Evolutionary conservation across 352 stramenopile genomes (phyloP).

Genomic region (Pythium biforme): DNA sequence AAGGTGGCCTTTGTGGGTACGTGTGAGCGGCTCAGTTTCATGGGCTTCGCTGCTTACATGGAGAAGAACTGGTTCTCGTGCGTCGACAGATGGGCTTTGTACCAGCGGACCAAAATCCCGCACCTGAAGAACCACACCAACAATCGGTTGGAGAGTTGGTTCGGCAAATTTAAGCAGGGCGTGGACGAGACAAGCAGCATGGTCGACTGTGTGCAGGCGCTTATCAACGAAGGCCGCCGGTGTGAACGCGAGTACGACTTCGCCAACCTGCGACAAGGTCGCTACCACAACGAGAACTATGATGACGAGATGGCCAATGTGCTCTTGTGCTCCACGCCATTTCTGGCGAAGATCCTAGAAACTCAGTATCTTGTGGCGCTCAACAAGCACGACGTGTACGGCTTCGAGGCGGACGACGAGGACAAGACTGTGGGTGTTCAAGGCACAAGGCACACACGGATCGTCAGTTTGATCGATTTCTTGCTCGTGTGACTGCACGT

Average conservation of each 20-base stretch:
- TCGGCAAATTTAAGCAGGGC: slow-evolving; percentile 28
- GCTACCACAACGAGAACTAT: slow-evolving; percentile 23
- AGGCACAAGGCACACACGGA: background rate
- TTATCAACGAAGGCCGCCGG: slow-evolving; percentile 12
- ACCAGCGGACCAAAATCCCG: slow-evolving; percentile 2
- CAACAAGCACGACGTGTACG: slow-evolving; percentile 12
- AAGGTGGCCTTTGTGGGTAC: background rate
- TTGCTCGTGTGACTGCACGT: slow-evolving; percentile 23
- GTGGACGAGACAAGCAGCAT: slow-evolving; percentile 9
- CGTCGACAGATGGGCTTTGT: slow-evolving; percentile 27
- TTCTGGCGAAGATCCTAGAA: slow-evolving; percentile 22
- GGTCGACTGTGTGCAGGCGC: background rate
- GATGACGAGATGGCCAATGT: slow-evolving; percentile 25
- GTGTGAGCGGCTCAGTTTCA: slow-evolving; percentile 4
- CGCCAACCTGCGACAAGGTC: background rate
- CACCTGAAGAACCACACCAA: slow-evolving; percentile 36
- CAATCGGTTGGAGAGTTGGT: slow-evolving; percentile 32
- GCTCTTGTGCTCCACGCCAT: slow-evolving; percentile 24
- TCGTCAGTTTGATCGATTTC: slow-evolving; percentile 3
- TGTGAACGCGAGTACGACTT: slow-evolving; percentile 5
- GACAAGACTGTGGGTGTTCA: background rate
- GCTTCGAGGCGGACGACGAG: background rate
- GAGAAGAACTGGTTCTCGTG: slow-evolving; percentile 25
- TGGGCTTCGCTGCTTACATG: slow-evolving; percentile 23
- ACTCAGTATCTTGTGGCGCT: slow-evolving; percentile 14